Evolutionary conservation across 2,329 filamentous ascomycete species (phyloP), one percentile per base, ranked within the genome.

Genomic region (Penicillium sp.): DNA sequence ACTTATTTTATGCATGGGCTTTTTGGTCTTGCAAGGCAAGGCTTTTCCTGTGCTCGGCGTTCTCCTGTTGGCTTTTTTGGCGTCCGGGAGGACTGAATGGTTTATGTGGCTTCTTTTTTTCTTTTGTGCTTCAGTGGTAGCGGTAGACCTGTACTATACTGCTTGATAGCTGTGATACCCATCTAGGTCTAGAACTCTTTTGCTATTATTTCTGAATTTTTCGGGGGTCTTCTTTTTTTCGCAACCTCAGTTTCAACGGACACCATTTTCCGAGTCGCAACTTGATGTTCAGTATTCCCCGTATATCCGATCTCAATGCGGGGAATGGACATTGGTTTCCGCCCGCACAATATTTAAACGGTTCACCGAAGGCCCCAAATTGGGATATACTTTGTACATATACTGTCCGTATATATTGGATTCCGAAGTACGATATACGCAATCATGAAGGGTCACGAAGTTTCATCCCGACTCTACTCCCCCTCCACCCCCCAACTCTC

Each of bases 401-500:
- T 36, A 38, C 15, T 5, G 25, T 23, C 9, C 5, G 33, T 6
- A 4, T 7, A 23, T 16, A 9, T 16, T 6, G 19, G 3, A 16
- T 48, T 36, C 31, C 9, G 11, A 49, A 27, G 31, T 33, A 33
- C 38, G 15, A 49, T 34, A 49, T 36, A 50, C 7, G 19, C 19
- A 29, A 41, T 21, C 29, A 55, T 57, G 54, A 60, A 58, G 15
- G 49, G 50, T n/a, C 60, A 57, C 21, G 3, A 38, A 3, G 58
- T 65, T 31, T 50, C 64, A 19, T 54, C 63, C 11, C 65, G 70
- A 29, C 62, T 70, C 29, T 70, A 68, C 55, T 46, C 65, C 6
- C 9, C 59, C 2, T 49, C 58, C 13, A 59, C 65, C 1, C 29
- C 64, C 7, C 34, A 62, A 0, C 61, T 84, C 3, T 65, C 76